A percentile compares a stretch with the other conserved stretches of the same genome.
Conservation (phyloP, 2,329 filamentous ascomycete species). For the Penicillium sp. region DNA sequence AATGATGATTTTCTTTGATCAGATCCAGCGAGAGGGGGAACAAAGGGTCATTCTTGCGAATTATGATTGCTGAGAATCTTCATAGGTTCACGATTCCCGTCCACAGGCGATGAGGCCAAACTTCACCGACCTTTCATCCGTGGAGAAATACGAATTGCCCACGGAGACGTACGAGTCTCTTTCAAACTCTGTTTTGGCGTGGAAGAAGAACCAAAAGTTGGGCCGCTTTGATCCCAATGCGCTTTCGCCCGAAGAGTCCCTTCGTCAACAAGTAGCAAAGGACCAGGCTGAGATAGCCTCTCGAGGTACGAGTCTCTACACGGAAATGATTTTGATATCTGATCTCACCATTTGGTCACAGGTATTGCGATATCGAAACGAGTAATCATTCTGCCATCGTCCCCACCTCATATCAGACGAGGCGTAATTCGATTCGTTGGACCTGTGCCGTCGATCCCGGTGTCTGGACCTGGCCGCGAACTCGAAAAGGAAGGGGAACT, state of each 20-base stretch:
- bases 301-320: slow-evolving; percentile 53
- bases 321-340: neutral
- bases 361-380: slow-evolving; percentile 45
- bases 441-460: slow-evolving; percentile 41
- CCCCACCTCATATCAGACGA: slow-evolving; percentile 44
- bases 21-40: neutral
- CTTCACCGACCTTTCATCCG: slow-evolving; percentile 74
- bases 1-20: neutral
- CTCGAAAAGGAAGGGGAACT: slow-evolving; percentile 18
- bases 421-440: slow-evolving; percentile 46
- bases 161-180: slow-evolving; percentile 80
- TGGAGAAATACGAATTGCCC: slow-evolving; percentile 91
- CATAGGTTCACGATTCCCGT: slow-evolving; percentile 74
- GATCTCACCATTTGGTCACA: slow-evolving; percentile 19
- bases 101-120: slow-evolving; percentile 74
- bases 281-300: slow-evolving; percentile 61
- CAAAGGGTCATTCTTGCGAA: neutral
- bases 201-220: slow-evolving; percentile 94
- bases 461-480: slow-evolving; percentile 30
- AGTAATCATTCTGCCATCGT: slow-evolving; percentile 46
- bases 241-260: slow-evolving; percentile 69
- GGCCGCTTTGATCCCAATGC: slow-evolving; percentile 91
- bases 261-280: slow-evolving; percentile 64
- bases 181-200: slow-evolving; percentile 83
- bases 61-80: neutral